Evolutionary conservation across 306 rosid species (phyloP).

Genomic region (Datisca glomerata): DNA sequence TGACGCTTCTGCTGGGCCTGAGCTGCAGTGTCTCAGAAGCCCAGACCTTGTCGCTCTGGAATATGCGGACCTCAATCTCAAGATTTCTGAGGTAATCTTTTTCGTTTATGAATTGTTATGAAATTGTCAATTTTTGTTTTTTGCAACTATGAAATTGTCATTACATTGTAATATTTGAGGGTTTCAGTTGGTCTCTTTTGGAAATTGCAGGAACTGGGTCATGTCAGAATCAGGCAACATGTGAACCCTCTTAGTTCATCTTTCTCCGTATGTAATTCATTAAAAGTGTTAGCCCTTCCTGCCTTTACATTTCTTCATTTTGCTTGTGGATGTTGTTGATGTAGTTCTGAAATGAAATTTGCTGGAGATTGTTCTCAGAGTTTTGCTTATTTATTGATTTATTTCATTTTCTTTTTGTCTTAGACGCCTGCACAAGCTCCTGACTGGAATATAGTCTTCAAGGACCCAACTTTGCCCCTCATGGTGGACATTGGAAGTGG

Average conservation of each 20-base stretch:
- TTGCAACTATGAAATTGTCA: too few species aligned
- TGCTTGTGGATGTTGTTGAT: background rate
- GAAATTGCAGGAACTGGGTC: conserved; percentile 62
- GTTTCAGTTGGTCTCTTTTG: background rate
- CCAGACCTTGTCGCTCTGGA: conserved; percentile 65
- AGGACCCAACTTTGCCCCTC: conserved; percentile 79
- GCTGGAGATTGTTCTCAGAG: too few species aligned
- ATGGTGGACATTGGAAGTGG: conserved; percentile 95
- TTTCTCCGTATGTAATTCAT: conserved; percentile 52
- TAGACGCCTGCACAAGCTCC: conserved; percentile 65
- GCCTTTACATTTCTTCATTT: background rate
- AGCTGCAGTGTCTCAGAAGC: conserved; percentile 28
- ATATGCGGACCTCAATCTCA: conserved; percentile 77
- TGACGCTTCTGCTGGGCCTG: conserved; percentile 10
- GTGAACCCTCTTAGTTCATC: conserved; percentile 78
- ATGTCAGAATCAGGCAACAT: conserved; percentile 83
- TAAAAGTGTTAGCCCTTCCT: conserved; percentile 4
- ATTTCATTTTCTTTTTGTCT: background rate
- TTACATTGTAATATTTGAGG: background rate
- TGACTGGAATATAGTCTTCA: conserved; percentile 68
- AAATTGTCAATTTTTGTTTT: too few species aligned
- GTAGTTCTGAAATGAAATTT: background rate
- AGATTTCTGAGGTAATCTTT: conserved; percentile 14
- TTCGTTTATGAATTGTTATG: background rate
- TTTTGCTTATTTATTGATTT: background rate